Base-by-base conservation (phyloP, 73 alveolate genomes). In the Stentor roeselii region DNA sequence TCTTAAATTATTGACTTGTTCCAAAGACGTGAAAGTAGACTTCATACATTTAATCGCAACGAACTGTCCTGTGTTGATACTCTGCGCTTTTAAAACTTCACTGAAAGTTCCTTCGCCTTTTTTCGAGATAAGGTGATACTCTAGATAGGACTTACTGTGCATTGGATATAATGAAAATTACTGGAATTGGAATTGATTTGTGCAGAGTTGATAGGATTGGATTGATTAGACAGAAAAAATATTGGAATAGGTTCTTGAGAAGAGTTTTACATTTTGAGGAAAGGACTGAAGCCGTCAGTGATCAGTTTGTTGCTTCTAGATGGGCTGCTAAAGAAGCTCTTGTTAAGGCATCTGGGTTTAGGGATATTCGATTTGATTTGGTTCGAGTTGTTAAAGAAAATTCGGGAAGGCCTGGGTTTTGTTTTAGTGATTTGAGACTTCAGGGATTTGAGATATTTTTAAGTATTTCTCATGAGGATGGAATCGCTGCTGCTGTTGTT, bases 11-110 rank as follows among this genome's bases (percentile, higher is more conserved):
- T 96, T 93, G 35, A 84, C 99, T 90, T 96, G 92, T 27, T 96
- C 99, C 59, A 95, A 82, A 40, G 92, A 82, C 39, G 89, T 93
- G 83, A 95, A 96, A 42, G 90, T 86, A 77, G 87, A 87, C 89
- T 96, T 96, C 95, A 96, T 90, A 85, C 99, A 95, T 89, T 96
- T 96, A 58, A 96, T 96, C 39, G 99, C 99, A 0, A 96, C 99
- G 75, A 82, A 95, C 59, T 90, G 58, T 11, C 99, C 99, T 0
- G 99, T 93, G 32, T 88, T 92, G 40, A 97, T 84, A 76, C 97
- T 86, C 90, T 98, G 96, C 3, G 99, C 99, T 78, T 96, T 96
- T 74, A 96, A 90, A 32, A 97, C 99, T 82, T 96, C 99, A 32
- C 99, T 94, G 83, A 97, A 97, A 60, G 99, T 96, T 36, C 99